Conservation (phyloP, 2,329 filamentous ascomycete species). For the Penicillium sp. region DNA sequence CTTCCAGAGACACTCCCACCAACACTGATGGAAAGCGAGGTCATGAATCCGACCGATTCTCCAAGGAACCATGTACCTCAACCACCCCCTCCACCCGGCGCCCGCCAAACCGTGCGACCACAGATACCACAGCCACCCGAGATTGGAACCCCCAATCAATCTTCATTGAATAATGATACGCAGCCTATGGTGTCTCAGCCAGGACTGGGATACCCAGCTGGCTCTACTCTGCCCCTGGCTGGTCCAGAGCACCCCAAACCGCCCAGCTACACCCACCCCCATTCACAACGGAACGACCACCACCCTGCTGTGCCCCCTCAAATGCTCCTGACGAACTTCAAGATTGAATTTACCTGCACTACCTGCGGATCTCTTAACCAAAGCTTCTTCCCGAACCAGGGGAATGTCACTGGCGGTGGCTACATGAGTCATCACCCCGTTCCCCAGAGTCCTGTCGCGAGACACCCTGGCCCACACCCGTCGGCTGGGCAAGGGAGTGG, state of each 20-base stretch:
- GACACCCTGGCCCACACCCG: slow-evolving; percentile 22
- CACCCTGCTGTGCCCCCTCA: slow-evolving; percentile 32
- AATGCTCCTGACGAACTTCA: slow-evolving; percentile 42
- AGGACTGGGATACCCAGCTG: slow-evolving; percentile 25
- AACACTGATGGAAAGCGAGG: slow-evolving; percentile 31
- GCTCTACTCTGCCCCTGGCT: slow-evolving; percentile 22
- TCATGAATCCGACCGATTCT: slow-evolving; percentile 28
- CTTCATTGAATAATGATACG: slow-evolving; percentile 25
- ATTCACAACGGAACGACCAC: slow-evolving; percentile 27
- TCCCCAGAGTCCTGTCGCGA: slow-evolving; percentile 21
- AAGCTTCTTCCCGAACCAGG: slow-evolving; percentile 44
- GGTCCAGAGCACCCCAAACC: slow-evolving; percentile 28
- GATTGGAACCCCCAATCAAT: slow-evolving; percentile 27
- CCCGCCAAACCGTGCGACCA: slow-evolving; percentile 25
- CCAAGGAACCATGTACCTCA: slow-evolving; percentile 24
- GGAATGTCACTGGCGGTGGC: slow-evolving; percentile 35
- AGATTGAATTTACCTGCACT: slow-evolving; percentile 46
- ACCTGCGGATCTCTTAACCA: slow-evolving; percentile 44
- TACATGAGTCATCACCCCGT: slow-evolving; percentile 33
- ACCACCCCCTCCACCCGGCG: slow-evolving; percentile 19
- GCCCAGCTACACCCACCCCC: slow-evolving; percentile 21
- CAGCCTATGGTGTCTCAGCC: slow-evolving; percentile 30
- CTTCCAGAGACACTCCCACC: slow-evolving; percentile 34
- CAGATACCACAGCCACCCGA: slow-evolving; percentile 26
- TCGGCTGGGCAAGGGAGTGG: slow-evolving; percentile 22